Evolutionary conservation across 2,329 filamentous ascomycete genomes (phyloP).

Genomic region (Exophiala oligosperma): DNA sequence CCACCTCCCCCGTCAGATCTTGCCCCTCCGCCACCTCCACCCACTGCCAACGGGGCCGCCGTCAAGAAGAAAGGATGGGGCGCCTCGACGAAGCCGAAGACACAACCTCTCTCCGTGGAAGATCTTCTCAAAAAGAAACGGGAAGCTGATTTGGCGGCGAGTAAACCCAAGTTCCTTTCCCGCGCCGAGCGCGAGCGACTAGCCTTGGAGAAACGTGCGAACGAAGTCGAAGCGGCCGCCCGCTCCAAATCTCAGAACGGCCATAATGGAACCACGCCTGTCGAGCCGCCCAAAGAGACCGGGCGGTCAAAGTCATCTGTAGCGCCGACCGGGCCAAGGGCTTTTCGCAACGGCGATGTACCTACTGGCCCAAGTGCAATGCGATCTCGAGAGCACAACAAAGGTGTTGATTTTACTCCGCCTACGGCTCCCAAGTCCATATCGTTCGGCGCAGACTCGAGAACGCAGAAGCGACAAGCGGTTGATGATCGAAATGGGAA

Average conservation of each 20-base stretch:
- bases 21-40: slow-evolving; percentile 44
- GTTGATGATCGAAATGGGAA: slow-evolving; percentile 57
- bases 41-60: slow-evolving; percentile 37
- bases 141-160: slow-evolving; percentile 77
- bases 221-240: slow-evolving; percentile 62
- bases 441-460: slow-evolving; percentile 39
- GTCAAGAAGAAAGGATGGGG: slow-evolving; percentile 55
- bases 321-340: slow-evolving; percentile 71
- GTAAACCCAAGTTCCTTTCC: slow-evolving; percentile 85
- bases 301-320: slow-evolving; percentile 17
- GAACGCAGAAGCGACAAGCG: slow-evolving; percentile 44
- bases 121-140: slow-evolving; percentile 83
- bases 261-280: slow-evolving; percentile 7
- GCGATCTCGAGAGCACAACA: slow-evolving; percentile 44
- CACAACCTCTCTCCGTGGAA: slow-evolving; percentile 73
- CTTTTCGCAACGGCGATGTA: slow-evolving; percentile 56
- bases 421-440: slow-evolving; percentile 47
- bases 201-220: slow-evolving; percentile 73
- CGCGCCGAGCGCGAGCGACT: slow-evolving; percentile 79
- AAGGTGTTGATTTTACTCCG: slow-evolving; percentile 55
- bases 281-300: not conserved
- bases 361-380: slow-evolving; percentile 54
- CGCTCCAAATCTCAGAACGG: slow-evolving; percentile 14
- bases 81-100: slow-evolving; percentile 38
- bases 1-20: slow-evolving; percentile 43